These are phyloP conservation scores for Penicillium macrosclerotiorum DNA, from an alignment of 495 filamentous ascomycete species.

Conservation along the genomic window DNA sequence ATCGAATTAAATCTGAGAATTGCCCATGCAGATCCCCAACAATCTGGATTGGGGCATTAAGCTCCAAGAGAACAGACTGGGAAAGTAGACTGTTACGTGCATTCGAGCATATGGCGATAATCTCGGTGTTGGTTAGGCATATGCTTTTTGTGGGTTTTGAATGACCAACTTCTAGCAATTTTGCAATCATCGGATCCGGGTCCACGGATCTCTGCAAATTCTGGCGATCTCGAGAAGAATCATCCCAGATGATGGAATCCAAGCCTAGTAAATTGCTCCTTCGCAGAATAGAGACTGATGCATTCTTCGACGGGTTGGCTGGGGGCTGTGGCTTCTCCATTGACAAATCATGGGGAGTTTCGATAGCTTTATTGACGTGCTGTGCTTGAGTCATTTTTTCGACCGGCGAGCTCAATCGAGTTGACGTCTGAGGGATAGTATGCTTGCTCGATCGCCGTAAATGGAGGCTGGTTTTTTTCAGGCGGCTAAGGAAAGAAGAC, in stretches of 20 bases:
- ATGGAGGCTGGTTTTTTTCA: conserved; percentile 8
- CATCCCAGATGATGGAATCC: conserved; percentile 14
- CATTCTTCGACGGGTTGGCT: background rate
- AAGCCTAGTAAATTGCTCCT: conserved; percentile 9
- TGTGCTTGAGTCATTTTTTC: background rate
- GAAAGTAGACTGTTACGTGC: conserved; percentile 1
- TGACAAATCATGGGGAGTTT: background rate
- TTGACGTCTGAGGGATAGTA: background rate
- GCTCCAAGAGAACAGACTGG: background rate
- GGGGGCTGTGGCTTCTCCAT: background rate
- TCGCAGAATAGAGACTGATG: conserved; percentile 3
- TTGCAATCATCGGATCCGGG: background rate
- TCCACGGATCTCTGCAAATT: conserved; percentile 3
- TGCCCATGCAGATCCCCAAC: conserved; percentile 4
- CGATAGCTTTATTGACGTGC: background rate
- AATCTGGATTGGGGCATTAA: conserved; percentile 4
- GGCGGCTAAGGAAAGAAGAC: conserved; percentile 1
- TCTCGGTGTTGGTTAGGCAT: background rate
- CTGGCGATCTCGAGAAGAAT: conserved; percentile 5
- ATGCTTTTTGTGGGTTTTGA: background rate
- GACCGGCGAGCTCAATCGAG: background rate
- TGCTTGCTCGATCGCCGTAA: conserved; percentile 9
- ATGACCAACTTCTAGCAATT: background rate
- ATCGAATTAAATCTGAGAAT: background rate
- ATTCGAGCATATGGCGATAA: background rate